These are phyloP conservation scores for Ambispora gerdemannii DNA, from an alignment of 192 early-diverging fungal species.

Conservation along the genomic window DNA sequence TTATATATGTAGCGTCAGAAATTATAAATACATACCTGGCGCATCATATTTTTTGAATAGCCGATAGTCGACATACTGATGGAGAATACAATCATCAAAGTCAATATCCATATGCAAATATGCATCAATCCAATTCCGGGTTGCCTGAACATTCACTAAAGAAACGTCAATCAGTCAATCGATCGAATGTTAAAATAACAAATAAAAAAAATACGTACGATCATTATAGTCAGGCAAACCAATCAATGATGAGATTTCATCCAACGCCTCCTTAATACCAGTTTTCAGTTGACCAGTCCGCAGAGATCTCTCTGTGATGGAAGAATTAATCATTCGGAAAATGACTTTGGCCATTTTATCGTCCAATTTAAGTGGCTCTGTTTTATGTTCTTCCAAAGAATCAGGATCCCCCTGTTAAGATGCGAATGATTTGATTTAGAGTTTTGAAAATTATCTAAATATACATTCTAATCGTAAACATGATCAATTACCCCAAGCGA, in stretches of 20 bases:
- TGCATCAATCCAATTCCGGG: neutral
- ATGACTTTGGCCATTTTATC: conserved; percentile 50
- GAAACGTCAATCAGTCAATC: neutral
- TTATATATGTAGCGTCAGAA: too few species aligned
- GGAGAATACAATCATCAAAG: neutral
- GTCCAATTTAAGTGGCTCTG: conserved; percentile 47
- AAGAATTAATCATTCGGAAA: conserved; percentile 48
- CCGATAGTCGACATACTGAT: neutral
- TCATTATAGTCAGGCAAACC: conserved; percentile 50
- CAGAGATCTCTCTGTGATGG: conserved; percentile 40
- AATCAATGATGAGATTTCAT: conserved; percentile 51
- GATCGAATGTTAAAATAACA: too few species aligned
- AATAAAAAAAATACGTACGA: neutral
- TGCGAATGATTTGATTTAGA: neutral
- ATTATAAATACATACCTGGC: neutral
- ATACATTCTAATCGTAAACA: too few species aligned
- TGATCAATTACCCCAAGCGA: conserved; percentile 51
- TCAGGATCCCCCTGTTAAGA: conserved; percentile 46
- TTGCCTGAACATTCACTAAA: neutral
- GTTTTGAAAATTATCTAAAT: too few species aligned
- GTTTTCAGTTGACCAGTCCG: conserved; percentile 43
- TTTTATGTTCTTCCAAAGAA: conserved; percentile 52
- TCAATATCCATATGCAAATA: neutral
- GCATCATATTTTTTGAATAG: neutral
- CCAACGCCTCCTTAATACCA: conserved; percentile 61